A percentile compares a stretch with the other conserved stretches of the same genome.
phyloP scores from a whole-genome alignment of 108 stramenopile genomes.

The Ochromonas danica region DNA sequence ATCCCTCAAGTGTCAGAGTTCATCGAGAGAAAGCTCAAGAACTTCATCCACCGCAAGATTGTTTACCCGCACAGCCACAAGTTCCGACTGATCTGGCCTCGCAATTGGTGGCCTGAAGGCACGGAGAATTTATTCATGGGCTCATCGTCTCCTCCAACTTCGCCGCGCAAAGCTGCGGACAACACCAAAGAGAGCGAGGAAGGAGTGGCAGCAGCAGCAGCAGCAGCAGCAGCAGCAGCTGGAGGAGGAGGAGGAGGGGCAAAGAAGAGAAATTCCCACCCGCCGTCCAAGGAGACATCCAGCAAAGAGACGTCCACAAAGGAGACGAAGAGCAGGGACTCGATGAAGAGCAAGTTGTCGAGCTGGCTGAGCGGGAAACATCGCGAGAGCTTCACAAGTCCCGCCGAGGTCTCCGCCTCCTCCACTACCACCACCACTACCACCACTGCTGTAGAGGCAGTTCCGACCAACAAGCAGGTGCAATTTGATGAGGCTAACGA shows the following conservation, averaged over 20 bases:
- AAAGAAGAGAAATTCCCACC: not conserved
- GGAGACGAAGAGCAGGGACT: not conserved
- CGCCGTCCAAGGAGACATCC: not conserved
- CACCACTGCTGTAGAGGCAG: no score
- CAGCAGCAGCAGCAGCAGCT: no score
- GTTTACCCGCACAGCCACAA: slow-evolving; percentile 21
- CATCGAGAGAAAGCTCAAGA: slow-evolving; percentile 25
- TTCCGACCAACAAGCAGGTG: no score
- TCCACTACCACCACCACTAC: not conserved
- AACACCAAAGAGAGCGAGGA: no score
- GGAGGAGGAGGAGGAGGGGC: no score
- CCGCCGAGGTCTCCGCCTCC: not conserved
- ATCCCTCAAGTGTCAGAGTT: slow-evolving; percentile 28
- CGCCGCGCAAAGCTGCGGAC: no score
- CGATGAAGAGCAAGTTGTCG: not conserved
- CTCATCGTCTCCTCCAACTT: not conserved
- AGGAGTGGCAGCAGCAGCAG: no score
- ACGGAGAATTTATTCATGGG: not conserved
- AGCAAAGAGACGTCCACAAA: not conserved
- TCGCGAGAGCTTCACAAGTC: not conserved
- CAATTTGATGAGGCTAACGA: no score
- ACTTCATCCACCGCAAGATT: slow-evolving; percentile 20
- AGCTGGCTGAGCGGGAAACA: not conserved
- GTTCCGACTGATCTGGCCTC: slow-evolving; percentile 36
- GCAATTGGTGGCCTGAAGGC: slow-evolving; percentile 36